Conservation (phyloP, 2,329 filamentous ascomycete species). For the Trichoderma sp. region DNA sequence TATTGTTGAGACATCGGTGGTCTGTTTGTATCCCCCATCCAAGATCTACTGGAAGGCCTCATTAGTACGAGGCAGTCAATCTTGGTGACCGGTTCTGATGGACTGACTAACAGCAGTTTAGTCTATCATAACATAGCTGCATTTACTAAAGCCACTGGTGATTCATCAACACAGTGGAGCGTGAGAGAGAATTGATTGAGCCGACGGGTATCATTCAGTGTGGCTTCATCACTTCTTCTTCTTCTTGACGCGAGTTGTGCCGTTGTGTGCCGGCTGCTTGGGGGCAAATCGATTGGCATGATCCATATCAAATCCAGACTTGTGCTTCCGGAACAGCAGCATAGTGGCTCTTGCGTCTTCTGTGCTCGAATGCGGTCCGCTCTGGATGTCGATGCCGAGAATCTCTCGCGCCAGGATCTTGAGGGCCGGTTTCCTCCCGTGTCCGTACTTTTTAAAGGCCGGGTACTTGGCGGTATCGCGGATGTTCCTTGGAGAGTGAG, state of each 20-base stretch:
- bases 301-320: conserved; percentile 82
- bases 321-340: conserved; percentile 81
- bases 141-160: too few species aligned
- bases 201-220: conserved; percentile 69
- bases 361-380: conserved; percentile 65
- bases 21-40: too few species aligned
- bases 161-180: conserved; percentile 55
- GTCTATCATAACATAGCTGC: too few species aligned
- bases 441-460: conserved; percentile 69
- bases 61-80: too few species aligned
- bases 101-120: too few species aligned
- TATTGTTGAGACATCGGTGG: too few species aligned
- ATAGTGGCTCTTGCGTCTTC: conserved; percentile 88
- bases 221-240: conserved; percentile 40
- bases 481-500: conserved; percentile 75
- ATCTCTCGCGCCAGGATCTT: conserved; percentile 59
- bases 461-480: conserved; percentile 81
- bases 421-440: conserved; percentile 70
- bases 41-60: too few species aligned
- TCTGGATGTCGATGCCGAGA: conserved; percentile 64
- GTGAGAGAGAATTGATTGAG: conserved; percentile 62
- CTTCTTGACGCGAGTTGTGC: conserved; percentile 41
- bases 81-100: too few species aligned
- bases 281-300: conserved; percentile 67
- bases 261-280: conserved; percentile 32